Base-by-base conservation (phyloP, 176 grass and related monocot genomes). In the Hordeum marinum region DNA sequence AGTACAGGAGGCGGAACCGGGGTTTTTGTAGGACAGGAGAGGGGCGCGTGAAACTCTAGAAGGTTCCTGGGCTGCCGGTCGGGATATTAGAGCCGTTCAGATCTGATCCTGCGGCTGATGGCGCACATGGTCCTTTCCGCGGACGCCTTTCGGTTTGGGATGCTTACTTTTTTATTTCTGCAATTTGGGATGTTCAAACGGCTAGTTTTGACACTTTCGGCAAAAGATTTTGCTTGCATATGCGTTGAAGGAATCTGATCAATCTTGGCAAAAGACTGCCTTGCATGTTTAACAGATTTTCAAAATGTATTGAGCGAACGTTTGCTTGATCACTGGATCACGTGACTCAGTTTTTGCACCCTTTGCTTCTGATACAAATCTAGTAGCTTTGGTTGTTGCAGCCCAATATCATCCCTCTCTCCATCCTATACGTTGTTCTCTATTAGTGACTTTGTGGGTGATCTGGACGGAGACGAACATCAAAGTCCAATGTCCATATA, bases 11-110 rank as follows among this genome's bases (percentile, higher is more conserved):
- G 67, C 0, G n/a, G 84, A 63, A 62, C 39, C 50, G 68, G 8
- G 15, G 39, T 0, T 32, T 84, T 87, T 90, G 83, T 90, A 90
- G 42, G 41, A 3, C 68, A 0, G 17, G 1, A 2, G 14, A 14
- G 63, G 48, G 43, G 83, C 17, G 17, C 39, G 15, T 76, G 73
- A 35, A 58, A 68, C 83, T 90, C 85, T 42, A 87, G 89, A 90
- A 90, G 24, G 88, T 86, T 90, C 83, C 79, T 7, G 57, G 2
- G 34, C 11, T 14, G 36, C 17, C 57, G 42, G 5, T 40, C 8
- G 17, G 57, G 13, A 31, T 15, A 14, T 39, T 24, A 0, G 0
- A 11, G 60, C 80, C 85, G 89, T 87, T 32, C 8, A 61, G 59
- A 74, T 79, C 34, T 0, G 79, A 90, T 86, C 84, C 35, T 29